Evolutionary conservation across 345 rosid species (phyloP), one percentile per base, ranked within the genome.

Genomic region (Turnera subulata): DNA sequence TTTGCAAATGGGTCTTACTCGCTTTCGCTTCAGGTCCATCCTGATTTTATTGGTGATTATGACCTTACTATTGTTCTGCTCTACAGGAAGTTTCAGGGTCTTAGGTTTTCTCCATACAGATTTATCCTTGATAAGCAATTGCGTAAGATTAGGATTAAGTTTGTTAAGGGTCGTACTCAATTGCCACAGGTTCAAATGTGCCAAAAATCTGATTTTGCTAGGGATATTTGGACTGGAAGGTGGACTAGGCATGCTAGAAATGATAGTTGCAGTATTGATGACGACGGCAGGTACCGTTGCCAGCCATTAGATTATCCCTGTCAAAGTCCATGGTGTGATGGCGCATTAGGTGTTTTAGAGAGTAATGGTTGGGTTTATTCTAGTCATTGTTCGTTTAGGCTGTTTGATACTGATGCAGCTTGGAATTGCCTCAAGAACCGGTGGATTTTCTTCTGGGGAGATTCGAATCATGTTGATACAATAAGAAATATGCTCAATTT

Each of bases 401-500:
- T 89, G 24, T 89, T 82, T 63, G 26, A 78, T 0, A 75, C 73
- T 2, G 84, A 70, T 53, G 29, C 80, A 2, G 97, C 90, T 19
- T 93, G 96, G 99, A 73, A 77, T 61, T 93, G 99, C 50, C 71
- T 93, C 69, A 79, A 82, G 56, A 56, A 48, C 65, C 59, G 88
- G 43, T 93, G 97, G 99, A 73, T 93, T 58, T 93, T 93, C 94
- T 93, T 89, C 64, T 87, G 96, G 97, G 99, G 99, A 1, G 99
- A 93, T 65, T 89, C 97, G 0, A 93, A 93, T 71, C 97, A 93
- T 17, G 99, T 93, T 0, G 99, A 93, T 59, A 82, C 97, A 0
- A 87, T 93, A 9, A 73, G 97, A 61, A 93, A 87, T 79, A 75
- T 82, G 87, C 76, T 93, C 53, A 85, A 83, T 65, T 87, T 93